Conservation (phyloP, 495 filamentous ascomycete genomes). For the Penicillium ochrochloron region DNA sequence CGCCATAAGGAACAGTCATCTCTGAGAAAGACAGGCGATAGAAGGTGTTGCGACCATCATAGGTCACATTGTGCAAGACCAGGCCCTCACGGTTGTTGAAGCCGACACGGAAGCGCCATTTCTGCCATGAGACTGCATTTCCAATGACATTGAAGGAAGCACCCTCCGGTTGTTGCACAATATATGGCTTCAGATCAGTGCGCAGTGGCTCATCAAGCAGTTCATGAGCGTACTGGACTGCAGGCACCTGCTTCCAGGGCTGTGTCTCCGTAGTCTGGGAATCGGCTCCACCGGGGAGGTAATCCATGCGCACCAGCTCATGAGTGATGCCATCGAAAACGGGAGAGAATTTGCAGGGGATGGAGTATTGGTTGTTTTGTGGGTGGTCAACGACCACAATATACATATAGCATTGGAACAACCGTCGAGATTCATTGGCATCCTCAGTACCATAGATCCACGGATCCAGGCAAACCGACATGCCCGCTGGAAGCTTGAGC, state of each 20-base stretch:
- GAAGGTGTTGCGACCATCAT: constrained; percentile 71
- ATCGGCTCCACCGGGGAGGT: constrained; percentile 46
- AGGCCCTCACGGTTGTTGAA: constrained; percentile 69
- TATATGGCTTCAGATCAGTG: constrained; percentile 75
- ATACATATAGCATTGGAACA: constrained; percentile 54
- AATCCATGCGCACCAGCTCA: constrained; percentile 63
- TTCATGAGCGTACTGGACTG: constrained; percentile 55
- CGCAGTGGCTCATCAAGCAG: constrained; percentile 44
- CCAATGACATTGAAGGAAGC: constrained; percentile 63
- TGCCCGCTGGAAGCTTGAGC: constrained; percentile 43
- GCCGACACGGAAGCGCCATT: constrained; percentile 69
- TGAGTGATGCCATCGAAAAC: constrained; percentile 69
- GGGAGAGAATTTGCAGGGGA: constrained; percentile 77
- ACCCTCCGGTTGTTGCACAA: constrained; percentile 78
- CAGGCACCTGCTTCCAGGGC: constrained; percentile 55
- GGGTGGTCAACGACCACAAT: constrained; percentile 44
- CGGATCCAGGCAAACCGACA: constrained; percentile 49
- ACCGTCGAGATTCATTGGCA: constrained; percentile 39
- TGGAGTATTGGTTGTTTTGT: constrained; percentile 73
- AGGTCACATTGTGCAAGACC: constrained; percentile 67
- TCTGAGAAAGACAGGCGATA: constrained; percentile 77
- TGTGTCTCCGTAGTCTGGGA: constrained; percentile 38
- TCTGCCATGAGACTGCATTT: constrained; percentile 62
- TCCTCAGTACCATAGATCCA: constrained; percentile 53
- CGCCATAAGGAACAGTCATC: constrained; percentile 72